Conservation (phyloP, 257 asterid genomes). For the Euphrasia confusa region DNA sequence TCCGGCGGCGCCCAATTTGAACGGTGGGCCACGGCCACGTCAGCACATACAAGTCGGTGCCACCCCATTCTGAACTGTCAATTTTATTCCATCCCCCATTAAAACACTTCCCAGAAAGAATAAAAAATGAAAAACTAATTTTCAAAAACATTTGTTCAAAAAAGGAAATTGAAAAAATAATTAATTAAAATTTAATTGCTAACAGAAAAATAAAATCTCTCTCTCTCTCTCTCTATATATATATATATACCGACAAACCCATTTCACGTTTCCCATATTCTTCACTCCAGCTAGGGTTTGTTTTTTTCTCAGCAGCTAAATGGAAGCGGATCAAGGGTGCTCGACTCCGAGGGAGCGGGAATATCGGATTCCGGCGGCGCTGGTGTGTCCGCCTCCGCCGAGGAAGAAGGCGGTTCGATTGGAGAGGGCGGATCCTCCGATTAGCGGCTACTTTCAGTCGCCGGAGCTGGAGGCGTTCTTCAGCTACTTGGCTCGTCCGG, state of each 20-base stretch:
- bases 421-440: conserved; percentile 34
- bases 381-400: conserved; percentile 72
- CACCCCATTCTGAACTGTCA: conserved; percentile 59
- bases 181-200: no score
- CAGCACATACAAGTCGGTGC: conserved; percentile 40
- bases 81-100: conserved; percentile 6
- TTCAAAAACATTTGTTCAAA: no score
- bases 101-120: no score
- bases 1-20: conserved; percentile 54
- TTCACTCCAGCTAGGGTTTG: no score
- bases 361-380: conserved; percentile 33
- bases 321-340: conserved; percentile 51
- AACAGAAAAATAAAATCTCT: no score
- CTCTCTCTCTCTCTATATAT: no score
- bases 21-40: conserved; percentile 40
- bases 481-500: conserved; percentile 10
- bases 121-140: no score
- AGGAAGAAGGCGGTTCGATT: conserved; percentile 36
- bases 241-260: no score
- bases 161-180: no score
- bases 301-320: conserved; percentile 1
- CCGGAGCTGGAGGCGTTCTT: conserved; percentile 54
- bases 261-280: no score
- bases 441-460: conserved; percentile 48
- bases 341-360: conserved; percentile 61